A percentile compares a stretch with the other conserved stretches of the same genome.
These are phyloP conservation scores for Nakazawaea molendinolei DNA, from an alignment of 805 yeast species.

Conservation along the genomic window DNA sequence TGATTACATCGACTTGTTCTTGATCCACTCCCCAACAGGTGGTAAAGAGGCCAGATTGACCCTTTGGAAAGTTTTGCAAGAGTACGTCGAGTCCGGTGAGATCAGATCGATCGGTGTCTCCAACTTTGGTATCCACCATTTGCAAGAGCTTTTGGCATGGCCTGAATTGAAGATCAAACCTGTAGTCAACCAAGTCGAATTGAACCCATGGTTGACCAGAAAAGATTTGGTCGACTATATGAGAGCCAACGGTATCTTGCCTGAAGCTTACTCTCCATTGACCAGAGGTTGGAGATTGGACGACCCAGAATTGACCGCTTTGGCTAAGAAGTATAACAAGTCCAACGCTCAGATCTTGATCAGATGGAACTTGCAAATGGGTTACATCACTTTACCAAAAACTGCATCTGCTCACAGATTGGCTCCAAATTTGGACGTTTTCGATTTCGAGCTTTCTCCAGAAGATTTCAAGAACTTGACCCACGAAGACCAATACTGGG, in stretches of 20 bases:
- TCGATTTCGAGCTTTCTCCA: constrained; percentile 33
- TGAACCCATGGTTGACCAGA: constrained; percentile 45
- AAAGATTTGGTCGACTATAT: constrained; percentile 38
- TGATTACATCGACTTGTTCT: constrained; percentile 46
- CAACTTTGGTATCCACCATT: constrained; percentile 53
- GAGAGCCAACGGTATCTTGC: constrained; percentile 36
- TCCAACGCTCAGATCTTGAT: constrained; percentile 55
- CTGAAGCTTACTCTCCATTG: constrained; percentile 63
- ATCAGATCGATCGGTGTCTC: constrained; percentile 57
- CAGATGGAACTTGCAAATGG: constrained; percentile 64
- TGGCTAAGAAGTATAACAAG: constrained; percentile 43
- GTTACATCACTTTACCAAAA: constrained; percentile 40
- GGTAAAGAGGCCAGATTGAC: constrained; percentile 36
- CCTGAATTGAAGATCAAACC: constrained; percentile 36
- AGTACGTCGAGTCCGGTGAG: constrained; percentile 42
- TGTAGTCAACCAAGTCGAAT: constrained; percentile 44
- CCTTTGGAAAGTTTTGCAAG: constrained; percentile 52
- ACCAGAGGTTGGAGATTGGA: constrained; percentile 43
- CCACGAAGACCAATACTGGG: constrained; percentile 29
- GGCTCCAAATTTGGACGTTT: constrained; percentile 33
- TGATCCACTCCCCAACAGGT: constrained; percentile 49
- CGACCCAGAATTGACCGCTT: constrained; percentile 34
- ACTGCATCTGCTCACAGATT: constrained; percentile 28
- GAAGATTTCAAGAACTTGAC: constrained; percentile 31
- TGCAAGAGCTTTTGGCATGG: constrained; percentile 46